Evolutionary conservation across 495 filamentous ascomycete genomes (phyloP).

Genomic region (Neurospora discreta): DNA sequence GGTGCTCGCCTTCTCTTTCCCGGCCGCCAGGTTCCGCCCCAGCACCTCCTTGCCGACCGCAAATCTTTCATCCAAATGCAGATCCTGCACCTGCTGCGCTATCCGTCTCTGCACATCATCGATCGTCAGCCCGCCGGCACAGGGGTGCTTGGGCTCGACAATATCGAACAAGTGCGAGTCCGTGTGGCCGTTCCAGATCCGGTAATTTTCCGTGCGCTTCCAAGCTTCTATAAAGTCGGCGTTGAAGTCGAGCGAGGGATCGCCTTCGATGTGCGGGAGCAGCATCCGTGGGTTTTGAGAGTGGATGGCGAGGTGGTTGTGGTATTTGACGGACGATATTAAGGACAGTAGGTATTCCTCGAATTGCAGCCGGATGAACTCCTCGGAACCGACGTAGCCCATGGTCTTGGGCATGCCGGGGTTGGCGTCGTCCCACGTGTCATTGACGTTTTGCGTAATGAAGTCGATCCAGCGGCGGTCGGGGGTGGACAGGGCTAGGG

Average conservation of each 20-base stretch:
- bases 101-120: slow-evolving; percentile 89
- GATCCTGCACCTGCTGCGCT: slow-evolving; percentile 75
- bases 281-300: slow-evolving; percentile 46
- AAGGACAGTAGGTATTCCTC: slow-evolving; percentile 93
- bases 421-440: slow-evolving; percentile 92
- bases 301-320: slow-evolving; percentile 58
- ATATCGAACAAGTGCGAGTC: slow-evolving; percentile 90
- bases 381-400: slow-evolving; percentile 92
- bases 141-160: slow-evolving; percentile 84
- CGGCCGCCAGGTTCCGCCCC: slow-evolving; percentile 67
- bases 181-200: slow-evolving; percentile 59
- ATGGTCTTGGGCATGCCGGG: slow-evolving; percentile 82
- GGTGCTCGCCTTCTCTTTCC: slow-evolving; percentile 70
- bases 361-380: slow-evolving; percentile 95
- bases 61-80: slow-evolving; percentile 79
- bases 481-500: slow-evolving; percentile 69
- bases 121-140: slow-evolving; percentile 85
- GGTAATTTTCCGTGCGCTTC: slow-evolving; percentile 79
- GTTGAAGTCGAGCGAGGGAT: slow-evolving; percentile 74
- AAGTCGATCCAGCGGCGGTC: slow-evolving; percentile 97
- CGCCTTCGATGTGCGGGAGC: slow-evolving; percentile 63
- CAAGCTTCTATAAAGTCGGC: slow-evolving; percentile 67
- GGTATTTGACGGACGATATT: slow-evolving; percentile 81
- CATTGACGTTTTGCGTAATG: slow-evolving; percentile 81
- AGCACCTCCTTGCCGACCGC: slow-evolving; percentile 67